phyloP scores from a whole-genome alignment of 148 eudicot species.

The Drosera capensis region DNA sequence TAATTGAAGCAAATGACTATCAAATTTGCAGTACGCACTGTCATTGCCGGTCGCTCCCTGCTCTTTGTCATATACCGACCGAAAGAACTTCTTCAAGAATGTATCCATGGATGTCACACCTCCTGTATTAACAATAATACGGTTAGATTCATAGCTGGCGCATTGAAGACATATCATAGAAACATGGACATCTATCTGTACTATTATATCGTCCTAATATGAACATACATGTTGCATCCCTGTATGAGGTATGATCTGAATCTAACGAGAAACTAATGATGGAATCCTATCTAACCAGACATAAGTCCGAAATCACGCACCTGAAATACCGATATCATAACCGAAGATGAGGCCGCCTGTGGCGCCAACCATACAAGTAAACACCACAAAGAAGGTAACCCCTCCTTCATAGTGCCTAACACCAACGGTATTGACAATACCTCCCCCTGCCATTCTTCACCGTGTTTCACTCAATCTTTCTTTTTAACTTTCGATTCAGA shows the following conservation, averaged over 20 bases:
- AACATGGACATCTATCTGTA: too few species aligned
- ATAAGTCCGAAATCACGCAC: too few species aligned
- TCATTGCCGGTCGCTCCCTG: neutral
- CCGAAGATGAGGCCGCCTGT: constrained; percentile 21
- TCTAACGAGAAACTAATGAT: too few species aligned
- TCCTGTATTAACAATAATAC: constrained; percentile 17
- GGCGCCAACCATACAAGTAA: constrained; percentile 21
- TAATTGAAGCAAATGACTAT: constrained; percentile 9
- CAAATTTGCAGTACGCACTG: constrained; percentile 22
- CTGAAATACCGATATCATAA: constrained; percentile 4
- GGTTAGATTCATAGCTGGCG: too few species aligned
- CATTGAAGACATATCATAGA: too few species aligned
- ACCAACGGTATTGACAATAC: neutral
- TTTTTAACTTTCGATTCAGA: too few species aligned
- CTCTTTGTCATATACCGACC: constrained; percentile 6
- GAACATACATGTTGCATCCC: too few species aligned
- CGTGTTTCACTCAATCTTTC: too few species aligned
- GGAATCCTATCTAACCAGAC: too few species aligned
- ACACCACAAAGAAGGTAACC: too few species aligned
- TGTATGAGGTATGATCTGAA: too few species aligned
- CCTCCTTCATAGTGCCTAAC: constrained; percentile 12
- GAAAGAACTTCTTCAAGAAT: constrained; percentile 18
- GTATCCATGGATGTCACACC: constrained; percentile 28
- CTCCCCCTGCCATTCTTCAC: neutral
- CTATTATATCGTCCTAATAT: too few species aligned